Percentiles rank a stretch among this genome's conserved stretches.
These are phyloP conservation scores for Gossypium schwendimanii DNA, from an alignment of 441 rosid species.

Conservation along the genomic window DNA sequence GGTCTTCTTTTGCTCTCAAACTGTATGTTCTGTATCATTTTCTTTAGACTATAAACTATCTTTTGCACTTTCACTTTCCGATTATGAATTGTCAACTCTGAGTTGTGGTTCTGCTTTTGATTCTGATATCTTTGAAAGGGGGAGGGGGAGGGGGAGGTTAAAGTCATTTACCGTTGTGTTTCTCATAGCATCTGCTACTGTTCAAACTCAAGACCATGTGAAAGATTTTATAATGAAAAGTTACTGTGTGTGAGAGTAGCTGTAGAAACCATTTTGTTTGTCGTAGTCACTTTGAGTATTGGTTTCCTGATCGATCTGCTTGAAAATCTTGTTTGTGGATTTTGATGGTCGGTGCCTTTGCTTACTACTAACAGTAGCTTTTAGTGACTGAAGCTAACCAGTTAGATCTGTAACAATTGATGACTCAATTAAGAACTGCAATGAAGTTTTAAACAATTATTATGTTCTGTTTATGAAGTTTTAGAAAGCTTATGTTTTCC, in stretches of 20 bases:
- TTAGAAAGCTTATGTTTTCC: not conserved
- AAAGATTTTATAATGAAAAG: not conserved
- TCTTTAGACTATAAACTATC: not conserved
- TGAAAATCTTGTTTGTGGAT: constrained; percentile 1
- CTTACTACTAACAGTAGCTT: not conserved
- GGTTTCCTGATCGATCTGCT: not conserved
- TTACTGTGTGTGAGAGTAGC: not conserved
- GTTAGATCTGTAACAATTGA: not conserved
- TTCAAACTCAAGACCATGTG: not conserved
- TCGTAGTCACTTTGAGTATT: not conserved
- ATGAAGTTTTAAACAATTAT: not conserved
- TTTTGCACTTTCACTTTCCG: not conserved
- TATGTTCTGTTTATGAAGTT: not conserved
- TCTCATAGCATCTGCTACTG: not conserved
- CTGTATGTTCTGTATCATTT: too few species aligned
- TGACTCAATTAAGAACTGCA: not conserved
- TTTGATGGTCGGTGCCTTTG: not conserved
- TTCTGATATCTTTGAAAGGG: not conserved
- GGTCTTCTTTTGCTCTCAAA: not conserved
- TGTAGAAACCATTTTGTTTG: not conserved
- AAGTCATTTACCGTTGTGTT: not conserved
- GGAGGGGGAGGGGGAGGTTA: too few species aligned
- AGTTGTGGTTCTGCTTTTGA: not conserved
- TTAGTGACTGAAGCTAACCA: not conserved
- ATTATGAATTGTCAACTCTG: not conserved